phyloP scores from a whole-genome alignment of 345 rosid genomes.

The Microcos paniculata region DNA sequence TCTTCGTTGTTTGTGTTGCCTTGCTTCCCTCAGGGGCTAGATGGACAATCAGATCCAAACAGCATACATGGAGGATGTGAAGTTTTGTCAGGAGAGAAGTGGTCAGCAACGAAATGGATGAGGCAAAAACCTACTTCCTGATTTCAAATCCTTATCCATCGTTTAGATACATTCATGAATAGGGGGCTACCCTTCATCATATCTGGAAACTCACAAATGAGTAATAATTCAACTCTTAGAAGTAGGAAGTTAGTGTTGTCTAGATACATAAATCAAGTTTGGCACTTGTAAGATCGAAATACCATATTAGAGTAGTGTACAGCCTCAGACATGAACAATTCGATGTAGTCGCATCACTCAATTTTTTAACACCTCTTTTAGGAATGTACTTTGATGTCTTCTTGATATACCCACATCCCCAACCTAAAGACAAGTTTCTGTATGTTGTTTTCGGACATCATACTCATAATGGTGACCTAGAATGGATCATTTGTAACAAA shows the following conservation, averaged over 20 bases:
- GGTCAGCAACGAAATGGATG: conserved; percentile 99
- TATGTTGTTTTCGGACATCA: background rate
- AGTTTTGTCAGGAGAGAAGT: conserved; percentile 80
- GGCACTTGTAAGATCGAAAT: background rate
- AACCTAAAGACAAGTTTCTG: background rate
- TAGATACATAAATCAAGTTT: background rate
- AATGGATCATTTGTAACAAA: background rate
- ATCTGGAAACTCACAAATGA: background rate
- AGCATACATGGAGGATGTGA: conserved; percentile 95
- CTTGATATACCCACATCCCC: background rate
- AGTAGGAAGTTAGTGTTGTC: background rate
- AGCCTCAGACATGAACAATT: background rate
- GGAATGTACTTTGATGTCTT: background rate
- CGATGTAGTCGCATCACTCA: background rate
- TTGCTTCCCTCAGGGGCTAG: conserved; percentile 52
- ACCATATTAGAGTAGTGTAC: background rate
- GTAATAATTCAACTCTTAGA: background rate
- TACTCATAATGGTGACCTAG: background rate
- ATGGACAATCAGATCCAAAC: conserved; percentile 78
- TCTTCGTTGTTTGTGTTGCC: conserved; percentile 9
- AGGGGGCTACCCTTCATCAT: background rate
- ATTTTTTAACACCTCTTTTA: background rate
- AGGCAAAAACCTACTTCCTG: conserved; percentile 61
- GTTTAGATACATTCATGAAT: background rate
- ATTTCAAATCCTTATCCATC: conserved; percentile 11